Conservation (phyloP, 75 land plant species). For the Larix kaempferi region DNA sequence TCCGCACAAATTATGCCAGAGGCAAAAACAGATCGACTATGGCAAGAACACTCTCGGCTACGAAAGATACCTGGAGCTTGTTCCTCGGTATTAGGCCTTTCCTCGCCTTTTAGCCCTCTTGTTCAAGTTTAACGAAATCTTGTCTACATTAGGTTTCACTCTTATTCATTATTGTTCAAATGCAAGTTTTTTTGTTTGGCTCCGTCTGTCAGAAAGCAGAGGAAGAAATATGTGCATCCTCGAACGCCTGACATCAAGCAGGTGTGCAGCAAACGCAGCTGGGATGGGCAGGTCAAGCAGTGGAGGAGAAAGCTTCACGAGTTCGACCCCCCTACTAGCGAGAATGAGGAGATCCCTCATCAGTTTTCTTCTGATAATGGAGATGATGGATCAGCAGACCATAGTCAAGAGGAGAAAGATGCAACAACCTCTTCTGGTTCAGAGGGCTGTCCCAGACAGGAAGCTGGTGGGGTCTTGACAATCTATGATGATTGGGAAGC, state of each 20-base stretch:
- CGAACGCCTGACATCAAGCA: conserved; percentile 33
- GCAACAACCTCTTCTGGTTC: neutral
- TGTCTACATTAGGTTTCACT: neutral
- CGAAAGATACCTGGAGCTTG: conserved; percentile 29
- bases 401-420: neutral
- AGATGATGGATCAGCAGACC: neutral
- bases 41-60: conserved; percentile 52
- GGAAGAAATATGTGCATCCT: conserved; percentile 10
- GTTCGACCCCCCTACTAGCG: conserved; percentile 30
- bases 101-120: neutral
- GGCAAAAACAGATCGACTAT: conserved; percentile 43
- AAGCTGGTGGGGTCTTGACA: neutral
- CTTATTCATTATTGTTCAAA: neutral
- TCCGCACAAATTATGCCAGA: conserved; percentile 29
- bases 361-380: neutral
- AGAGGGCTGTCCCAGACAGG: neutral
- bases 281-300: conserved; percentile 45
- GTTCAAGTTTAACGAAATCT: neutral
- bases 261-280: conserved; percentile 47
- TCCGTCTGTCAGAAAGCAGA: neutral
- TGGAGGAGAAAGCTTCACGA: conserved; percentile 38
- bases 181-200: neutral
- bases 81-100: conserved; percentile 15
- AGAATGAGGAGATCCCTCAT: conserved; percentile 20
- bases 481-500: conserved; percentile 10